Evolutionary conservation across 2,329 filamentous ascomycete genomes (phyloP).

Genomic region (Fusarium albosuccineum): DNA sequence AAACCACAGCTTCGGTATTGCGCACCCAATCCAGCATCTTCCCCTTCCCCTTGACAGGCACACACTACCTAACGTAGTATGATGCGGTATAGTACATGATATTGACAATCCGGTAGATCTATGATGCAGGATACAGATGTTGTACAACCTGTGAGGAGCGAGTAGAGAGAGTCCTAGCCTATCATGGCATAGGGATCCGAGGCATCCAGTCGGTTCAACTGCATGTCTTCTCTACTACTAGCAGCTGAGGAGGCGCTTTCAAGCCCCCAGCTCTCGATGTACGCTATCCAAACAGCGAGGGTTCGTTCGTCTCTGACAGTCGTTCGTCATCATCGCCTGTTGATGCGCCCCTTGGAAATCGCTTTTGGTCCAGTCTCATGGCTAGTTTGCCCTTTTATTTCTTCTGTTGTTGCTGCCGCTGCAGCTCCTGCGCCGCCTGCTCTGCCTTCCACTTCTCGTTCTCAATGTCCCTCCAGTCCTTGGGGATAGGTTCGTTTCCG

Average conservation of each 20-base stretch:
- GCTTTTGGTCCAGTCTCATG: slow-evolving; percentile 3
- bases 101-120: neutral
- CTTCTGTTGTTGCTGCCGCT: slow-evolving; percentile 46
- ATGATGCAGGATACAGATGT: slow-evolving; percentile 19
- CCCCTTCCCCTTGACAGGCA: neutral
- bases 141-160: slow-evolving; percentile 9
- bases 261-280: neutral
- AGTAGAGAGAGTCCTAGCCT: slow-evolving; percentile 2
- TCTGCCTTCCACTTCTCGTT: slow-evolving; percentile 68
- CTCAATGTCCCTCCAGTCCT: slow-evolving; percentile 74
- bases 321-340: slow-evolving; percentile 8
- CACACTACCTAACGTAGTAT: neutral
- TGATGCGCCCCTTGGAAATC: neutral
- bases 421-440: slow-evolving; percentile 47
- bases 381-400: slow-evolving; percentile 13
- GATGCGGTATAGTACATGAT: neutral
- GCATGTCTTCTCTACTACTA: neutral
- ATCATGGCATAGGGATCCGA: neutral
- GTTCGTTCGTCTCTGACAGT: neutral
- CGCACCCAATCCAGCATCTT: neutral
- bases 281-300: neutral
- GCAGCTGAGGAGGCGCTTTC: neutral
- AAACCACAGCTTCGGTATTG: neutral
- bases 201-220: neutral
- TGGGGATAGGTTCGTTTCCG: slow-evolving; percentile 73